phyloP scores from a whole-genome alignment of 139 green algal genomes.

The Haematococcus sp. region DNA sequence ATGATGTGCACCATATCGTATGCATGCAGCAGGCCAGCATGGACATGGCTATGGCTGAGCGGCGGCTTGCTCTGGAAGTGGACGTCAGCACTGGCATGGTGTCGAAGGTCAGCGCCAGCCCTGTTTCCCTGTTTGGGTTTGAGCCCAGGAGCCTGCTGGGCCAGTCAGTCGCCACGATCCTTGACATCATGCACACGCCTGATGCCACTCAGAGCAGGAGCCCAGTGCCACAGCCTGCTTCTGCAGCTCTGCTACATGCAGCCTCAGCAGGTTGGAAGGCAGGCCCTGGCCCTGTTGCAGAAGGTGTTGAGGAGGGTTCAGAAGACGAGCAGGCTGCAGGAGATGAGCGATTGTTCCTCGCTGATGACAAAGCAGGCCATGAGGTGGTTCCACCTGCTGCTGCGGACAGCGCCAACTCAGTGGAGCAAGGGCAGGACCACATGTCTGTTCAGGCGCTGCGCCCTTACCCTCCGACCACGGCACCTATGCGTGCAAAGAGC shows the following conservation, averaged over 20 bases:
- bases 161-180: not conserved
- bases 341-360: too few relatives aligned
- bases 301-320: not conserved
- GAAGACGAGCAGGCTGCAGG: too few relatives aligned
- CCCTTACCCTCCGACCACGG: too few relatives aligned
- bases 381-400: too few relatives aligned
- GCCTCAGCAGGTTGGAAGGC: too few relatives aligned
- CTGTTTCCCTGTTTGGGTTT: not conserved
- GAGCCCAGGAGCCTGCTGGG: not conserved
- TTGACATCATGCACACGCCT: not conserved
- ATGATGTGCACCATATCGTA: not conserved
- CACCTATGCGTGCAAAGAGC: too few relatives aligned
- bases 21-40: not conserved
- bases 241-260: not conserved
- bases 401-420: too few relatives aligned
- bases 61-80: not conserved
- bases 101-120: not conserved
- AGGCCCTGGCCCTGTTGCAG: too few relatives aligned
- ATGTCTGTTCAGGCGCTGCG: not conserved
- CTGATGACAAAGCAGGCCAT: too few relatives aligned
- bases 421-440: too few relatives aligned
- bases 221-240: not conserved
- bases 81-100: too few relatives aligned
- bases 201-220: too few relatives aligned
- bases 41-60: slow-evolving; percentile 6